Evolutionary conservation across 2,329 filamentous ascomycete genomes (phyloP), one percentile per base, ranked within the genome.

Genomic region (Pleochaeta shiraiana): DNA sequence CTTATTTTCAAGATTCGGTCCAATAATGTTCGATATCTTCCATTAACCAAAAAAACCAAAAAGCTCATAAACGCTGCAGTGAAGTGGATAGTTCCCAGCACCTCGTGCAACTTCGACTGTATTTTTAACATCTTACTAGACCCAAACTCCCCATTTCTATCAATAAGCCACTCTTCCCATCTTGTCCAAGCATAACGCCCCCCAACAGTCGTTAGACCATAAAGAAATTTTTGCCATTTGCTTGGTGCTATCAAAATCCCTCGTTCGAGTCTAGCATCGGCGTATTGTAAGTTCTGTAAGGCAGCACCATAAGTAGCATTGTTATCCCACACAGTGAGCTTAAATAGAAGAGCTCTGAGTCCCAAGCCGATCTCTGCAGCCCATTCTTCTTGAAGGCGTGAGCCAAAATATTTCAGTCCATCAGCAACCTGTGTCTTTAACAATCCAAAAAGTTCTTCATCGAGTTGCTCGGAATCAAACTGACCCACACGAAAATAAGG

Each of bases 321-420:
- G 74, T 96, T 89, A 74, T 97, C 91, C 93, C 93, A 98, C 65
- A 98, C 85, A 19, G 88, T 90, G 67, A 98, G 81, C 75, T 98
- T 98, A 79, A 96, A 98, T 7, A 98, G 78, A 2, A 90, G 78
- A 1, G 86, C 83, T 59, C 92, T 81, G 65, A 98, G 78, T 0
- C 79, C 81, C 31, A 96, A 79, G 67, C 87, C 79, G 64, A 97
- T 92, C 76, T 97, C 93, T 63, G 88, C 80, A 16, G 85, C 84
- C 84, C 89, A 96, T 71, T 95, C 88, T 73, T 95, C 90, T 65
- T 87, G 83, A 55, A 95, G 75, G 73, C 91, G 83, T 19, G 79
- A 85, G 59, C 87, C 86, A 69, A 91, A 87, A 74, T 95, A 93
- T 73, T 91, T 95, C 65, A 97, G 77, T 14, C 85, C 93, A 68